Base-by-base conservation (phyloP, 305 asterid genomes). In the Euphrasia arctica region DNA sequence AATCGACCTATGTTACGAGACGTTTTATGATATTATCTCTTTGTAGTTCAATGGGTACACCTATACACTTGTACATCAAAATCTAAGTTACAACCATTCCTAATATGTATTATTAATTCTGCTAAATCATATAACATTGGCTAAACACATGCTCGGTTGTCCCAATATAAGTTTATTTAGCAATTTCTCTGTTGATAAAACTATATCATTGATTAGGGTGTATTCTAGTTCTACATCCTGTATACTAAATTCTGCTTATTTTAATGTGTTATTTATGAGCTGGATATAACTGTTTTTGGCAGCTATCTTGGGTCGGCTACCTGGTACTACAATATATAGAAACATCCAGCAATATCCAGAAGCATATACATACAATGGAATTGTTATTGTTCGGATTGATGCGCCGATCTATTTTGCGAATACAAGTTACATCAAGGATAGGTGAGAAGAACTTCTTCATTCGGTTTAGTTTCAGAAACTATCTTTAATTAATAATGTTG, bases 321-420 rank as follows among this genome's bases (percentile, higher is more conserved):
- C 99, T 70, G 99, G 97, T 47, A 93, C 99, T 32, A 93, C 99
- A 27, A 79, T 93, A 63, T 93, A 93, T 58, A 80, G 99, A 77
- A 93, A 93, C 75, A 76, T 75, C 66, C 87, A 86, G 75, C 99
- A 93, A 77, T 93, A 93, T 78, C 99, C 97, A 39, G 99, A 93
- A 77, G 90, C 99, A 52, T 90, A 90, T 81, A 90, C 99, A 59
- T 93, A 88, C 79, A 88, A 93, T 0, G 99, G 99, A 70, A 86
- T 93, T 52, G 99, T 90, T 70, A 88, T 90, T 75, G 99, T 93
- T 77, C 89, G 99, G 63, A 70, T 93, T 34, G 99, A 93, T 78
- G 94, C 99, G 1, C 99, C 99, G 10, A 90, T 93, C 58, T 93
- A 93, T 78, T 93, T 93, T 72, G 99, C 99, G 52, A 93, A 93